Base-by-base conservation (phyloP, 2,329 filamentous ascomycete genomes). In the Xylariaceae sp. region DNA sequence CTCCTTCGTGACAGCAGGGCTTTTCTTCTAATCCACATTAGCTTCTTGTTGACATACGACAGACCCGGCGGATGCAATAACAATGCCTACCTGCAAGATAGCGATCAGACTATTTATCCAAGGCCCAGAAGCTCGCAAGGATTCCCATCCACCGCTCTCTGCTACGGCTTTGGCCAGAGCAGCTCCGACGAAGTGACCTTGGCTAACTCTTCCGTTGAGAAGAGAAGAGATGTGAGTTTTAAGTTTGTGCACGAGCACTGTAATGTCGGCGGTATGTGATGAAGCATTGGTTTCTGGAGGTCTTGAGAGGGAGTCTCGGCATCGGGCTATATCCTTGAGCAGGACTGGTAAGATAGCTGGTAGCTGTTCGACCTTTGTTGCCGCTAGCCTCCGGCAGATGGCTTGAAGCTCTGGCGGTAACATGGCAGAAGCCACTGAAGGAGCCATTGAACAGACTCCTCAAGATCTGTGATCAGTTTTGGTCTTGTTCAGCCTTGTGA, bases 121-220 rank as follows among this genome's bases (percentile, higher is more conserved):
- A 2, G 83, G 76, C 60, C 85, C 83, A 32, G 81, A 82, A 46
- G 82, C 83, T 55, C 85, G 83, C 51, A 96, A 75, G 50, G 87
- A 82, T 63, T 95, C 89, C 83, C 87, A 90, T 41, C 90, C 90
- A 19, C 90, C 90, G 38, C 87, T 82, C 61, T 96, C 91, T 39
- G 96, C 75, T 5, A 85, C 75, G 4, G 87, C 81, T 71, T 96
- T 96, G 67, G 90, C 80, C 43, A 96, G 71, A 14, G 87, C 83
- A 39, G 88, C 81, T 6, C 86, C 90, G 15, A 85, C 80, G 72
- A 92, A 95, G 61, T 89, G 82, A 39, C 86, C 89, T 59, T 90
- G 82, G 2, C 81, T 66, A 42, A 74, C 89, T 51, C 85, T 85
- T 48, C 92, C 90, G 64, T 89, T 87, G 32, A 96, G 73, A 12